Base-by-base conservation (phyloP, 2,329 filamentous ascomycete genomes). In the Raffaelea ambrosiae region DNA sequence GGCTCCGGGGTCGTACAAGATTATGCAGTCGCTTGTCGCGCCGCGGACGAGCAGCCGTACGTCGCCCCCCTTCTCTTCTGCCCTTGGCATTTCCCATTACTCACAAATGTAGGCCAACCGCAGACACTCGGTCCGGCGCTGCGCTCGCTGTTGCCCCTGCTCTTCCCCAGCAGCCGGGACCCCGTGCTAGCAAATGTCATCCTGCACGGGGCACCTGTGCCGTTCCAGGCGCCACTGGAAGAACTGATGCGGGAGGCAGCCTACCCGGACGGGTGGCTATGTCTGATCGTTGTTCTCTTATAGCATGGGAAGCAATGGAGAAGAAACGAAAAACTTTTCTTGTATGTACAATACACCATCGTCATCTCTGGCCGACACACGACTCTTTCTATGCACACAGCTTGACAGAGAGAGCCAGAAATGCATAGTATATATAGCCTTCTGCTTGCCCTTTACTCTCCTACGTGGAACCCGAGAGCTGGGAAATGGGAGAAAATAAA, bases 181-280 rank as follows among this genome's bases (percentile, higher is more conserved):
- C 84, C 88, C 0, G 80, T 96, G 11, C 75, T 95, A 43, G 93
- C 91, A 1, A 83, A 86, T 50, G 86, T 86, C 2, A 76, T 97
- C 7, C 66, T 97, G 58, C 93, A 98, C 67, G 93, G 93, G 1
- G 87, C 83, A 1, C 76, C 81, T 1, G 77, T 95, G 50, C 91
- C 93, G 1, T 85, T 97, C 69, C 68, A 72, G 50, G 86, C 89
- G 1, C 83, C 83, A 21, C 65, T 98, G 18, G 86, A 88, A 59
- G 91, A 96, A 42, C 63, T 98, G 49, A 86, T 93, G 67, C 77
- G 82, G 48, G 84, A 85, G 59, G 85, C 86, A 4, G 81, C 88
- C 2, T 97, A 96, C 70, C 82, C 88, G 0, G 93, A 98, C 66
- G 93, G 93, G 0, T 98, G 90, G 84, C 65, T 95, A 22, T 88